These are phyloP conservation scores for Pneumocystis sp. DNA, from an alignment of 1,139 yeast genomes.

Conservation along the genomic window DNA sequence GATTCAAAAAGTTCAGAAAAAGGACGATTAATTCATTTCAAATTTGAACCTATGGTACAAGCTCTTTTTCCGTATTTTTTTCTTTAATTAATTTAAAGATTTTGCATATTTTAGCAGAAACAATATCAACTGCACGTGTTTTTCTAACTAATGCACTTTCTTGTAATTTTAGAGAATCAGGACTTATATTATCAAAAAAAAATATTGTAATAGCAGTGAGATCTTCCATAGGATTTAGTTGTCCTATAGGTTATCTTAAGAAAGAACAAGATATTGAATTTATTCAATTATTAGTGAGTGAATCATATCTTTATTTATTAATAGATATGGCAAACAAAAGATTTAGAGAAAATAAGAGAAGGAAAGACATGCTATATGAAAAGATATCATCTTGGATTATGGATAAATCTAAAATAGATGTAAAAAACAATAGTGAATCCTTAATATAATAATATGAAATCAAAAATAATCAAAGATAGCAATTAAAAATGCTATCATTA, in stretches of 20 bases:
- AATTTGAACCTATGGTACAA: not conserved
- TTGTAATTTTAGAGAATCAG: not conserved
- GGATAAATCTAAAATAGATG: not conserved
- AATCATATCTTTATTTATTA: not conserved
- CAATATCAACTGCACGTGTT: not conserved
- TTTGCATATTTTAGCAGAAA: not conserved
- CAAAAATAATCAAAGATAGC: too few species aligned
- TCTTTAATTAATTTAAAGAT: not conserved
- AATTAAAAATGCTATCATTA: too few species aligned
- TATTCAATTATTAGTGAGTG: not conserved
- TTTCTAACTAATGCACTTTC: not conserved
- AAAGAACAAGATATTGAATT: not conserved
- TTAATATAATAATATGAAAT: too few species aligned
- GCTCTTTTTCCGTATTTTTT: not conserved
- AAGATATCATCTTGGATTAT: not conserved
- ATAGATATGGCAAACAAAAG: constrained; percentile 1
- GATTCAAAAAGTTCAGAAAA: not conserved
- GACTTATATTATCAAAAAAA: not conserved
- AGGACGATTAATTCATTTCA: not conserved
- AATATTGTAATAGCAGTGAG: not conserved
- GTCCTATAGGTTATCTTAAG: not conserved
- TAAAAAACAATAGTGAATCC: not conserved
- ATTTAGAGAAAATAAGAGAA: not conserved
- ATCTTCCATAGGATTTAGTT: not conserved
- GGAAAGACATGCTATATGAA: not conserved